phyloP scores from a whole-genome alignment of 2,329 filamentous ascomycete genomes.

The Colletotrichum tanaceti region DNA sequence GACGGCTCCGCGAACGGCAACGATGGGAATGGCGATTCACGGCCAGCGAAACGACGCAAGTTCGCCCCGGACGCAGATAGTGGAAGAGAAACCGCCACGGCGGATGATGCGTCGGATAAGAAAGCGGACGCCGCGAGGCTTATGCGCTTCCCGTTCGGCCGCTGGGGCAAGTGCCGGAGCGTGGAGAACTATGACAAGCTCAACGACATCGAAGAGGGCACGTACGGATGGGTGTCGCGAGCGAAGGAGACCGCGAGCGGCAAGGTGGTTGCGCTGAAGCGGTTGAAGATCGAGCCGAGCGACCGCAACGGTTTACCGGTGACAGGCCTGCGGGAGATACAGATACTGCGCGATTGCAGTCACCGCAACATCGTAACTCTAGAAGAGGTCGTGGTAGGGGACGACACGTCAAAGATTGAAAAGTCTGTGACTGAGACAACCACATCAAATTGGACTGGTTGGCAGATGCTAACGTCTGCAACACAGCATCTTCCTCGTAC shows the following conservation, averaged over 20 bases:
- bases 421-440: conserved; percentile 54
- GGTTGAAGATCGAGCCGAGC: conserved; percentile 85
- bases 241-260: conserved; percentile 80
- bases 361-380: conserved; percentile 87
- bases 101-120: conserved; percentile 43
- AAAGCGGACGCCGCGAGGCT: conserved; percentile 62
- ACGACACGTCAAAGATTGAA: conserved; percentile 64
- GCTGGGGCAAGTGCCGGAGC: conserved; percentile 78
- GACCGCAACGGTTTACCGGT: conserved; percentile 85
- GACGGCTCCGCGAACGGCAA: conserved; percentile 45
- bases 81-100: conserved; percentile 7
- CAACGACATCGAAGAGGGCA: conserved; percentile 97
- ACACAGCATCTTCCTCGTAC: conserved; percentile 86
- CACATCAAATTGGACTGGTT: conserved; percentile 50
- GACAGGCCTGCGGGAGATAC: conserved; percentile 92
- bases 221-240: conserved; percentile 93
- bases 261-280: conserved; percentile 89
- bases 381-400: conserved; percentile 85
- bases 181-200: conserved; percentile 91
- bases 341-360: conserved; percentile 82
- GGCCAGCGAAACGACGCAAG: conserved; percentile 72
- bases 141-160: conserved; percentile 75
- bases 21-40: conserved; percentile 52
- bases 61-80: conserved; percentile 59
- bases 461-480: conserved; percentile 42